Base-by-base conservation (phyloP, 2,329 filamentous ascomycete species). In the Trichoderma simmonsii region DNA sequence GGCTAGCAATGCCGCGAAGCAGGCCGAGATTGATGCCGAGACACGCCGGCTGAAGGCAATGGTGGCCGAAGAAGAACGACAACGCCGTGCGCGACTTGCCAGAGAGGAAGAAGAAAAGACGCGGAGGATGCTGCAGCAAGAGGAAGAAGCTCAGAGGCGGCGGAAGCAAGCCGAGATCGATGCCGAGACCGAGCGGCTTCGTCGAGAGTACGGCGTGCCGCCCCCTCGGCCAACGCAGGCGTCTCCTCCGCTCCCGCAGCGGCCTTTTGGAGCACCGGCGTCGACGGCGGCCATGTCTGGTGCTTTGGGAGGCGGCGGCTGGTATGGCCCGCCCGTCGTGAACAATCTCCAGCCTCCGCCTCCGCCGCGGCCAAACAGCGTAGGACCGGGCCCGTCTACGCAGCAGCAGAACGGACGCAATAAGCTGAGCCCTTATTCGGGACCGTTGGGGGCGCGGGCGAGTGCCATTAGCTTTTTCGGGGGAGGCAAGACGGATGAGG, bases 121-220 rank as follows among this genome's bases (percentile, higher is more conserved):
- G 69, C 87, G 90, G 77, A 87, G 86, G 76, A 91, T 92, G 86
- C 85, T 92, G 5, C 87, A 91, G 63, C 84, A 86, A 57, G 92
- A 94, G 77, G 89, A 91, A 30, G 86, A 85, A 71, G 90, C 92
- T 75, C 86, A 84, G 0, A 77, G 74, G 7, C 86, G 82, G 30
- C 82, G 81, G 36, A 84, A 85, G 72, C 87, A 91, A 36, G 87
- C 86, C 11, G 88, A 88, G 75, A 83, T 95, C 1, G 91, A 95
- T 24, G 87, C 87, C 73, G 95, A 99, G 82, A 98, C 96, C 0
- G 93, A 96, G 79, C 87, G 94, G 1, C 84, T 99, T 43, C 85
- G 89, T 26, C 88, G 85, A 75, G 81, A 91, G 76, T 95, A 93
- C 76, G 92, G 92, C 62, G 84, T 89, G 60, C 81, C 86, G 65